Evolutionary conservation across 106 monocot genomes (phyloP).

Genomic region (Vanilla planifolia): DNA sequence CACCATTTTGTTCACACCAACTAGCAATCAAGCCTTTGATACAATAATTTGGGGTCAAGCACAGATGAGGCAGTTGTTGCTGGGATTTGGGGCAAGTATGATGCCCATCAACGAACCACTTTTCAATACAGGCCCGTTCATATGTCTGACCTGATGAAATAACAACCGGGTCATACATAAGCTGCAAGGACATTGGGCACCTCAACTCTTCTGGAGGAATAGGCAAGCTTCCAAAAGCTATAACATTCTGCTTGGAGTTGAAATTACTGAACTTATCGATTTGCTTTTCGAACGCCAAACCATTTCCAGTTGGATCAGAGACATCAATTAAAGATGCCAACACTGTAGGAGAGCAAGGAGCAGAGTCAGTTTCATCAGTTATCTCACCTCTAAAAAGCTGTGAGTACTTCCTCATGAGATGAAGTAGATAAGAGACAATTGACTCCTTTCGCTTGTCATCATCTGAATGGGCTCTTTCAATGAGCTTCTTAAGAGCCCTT

Average conservation of each 20-base stretch:
- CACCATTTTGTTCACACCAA: conserved; percentile 89
- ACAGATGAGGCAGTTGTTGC: conserved; percentile 62
- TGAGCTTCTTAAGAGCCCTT: conserved; percentile 80
- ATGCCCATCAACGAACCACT: conserved; percentile 95
- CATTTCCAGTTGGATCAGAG: conserved; percentile 2
- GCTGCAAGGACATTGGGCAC: conserved; percentile 84
- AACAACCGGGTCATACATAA: conserved; percentile 97
- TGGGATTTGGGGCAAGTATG: conserved; percentile 86
- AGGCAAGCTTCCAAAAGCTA: conserved; percentile 38
- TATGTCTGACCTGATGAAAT: conserved; percentile 94
- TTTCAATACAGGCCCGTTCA: conserved; percentile 84
- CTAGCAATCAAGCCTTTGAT: conserved; percentile 85
- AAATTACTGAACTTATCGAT: conserved; percentile 39
- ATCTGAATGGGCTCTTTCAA: conserved; percentile 54
- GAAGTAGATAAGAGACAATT: conserved; percentile 47
- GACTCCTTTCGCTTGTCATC: conserved; percentile 80
- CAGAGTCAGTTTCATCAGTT: conserved; percentile 56
- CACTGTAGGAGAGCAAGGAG: conserved; percentile 55
- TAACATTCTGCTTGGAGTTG: conserved; percentile 27
- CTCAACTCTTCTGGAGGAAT: conserved; percentile 77
- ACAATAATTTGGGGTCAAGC: conserved; percentile 83
- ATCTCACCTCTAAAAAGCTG: conserved; percentile 66
- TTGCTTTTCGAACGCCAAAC: conserved; percentile 28
- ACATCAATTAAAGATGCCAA: conserved; percentile 20
- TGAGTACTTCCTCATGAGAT: conserved; percentile 87